phyloP scores from a whole-genome alignment of 1,284 basidiomycete genomes.

The Hymenochaete sp. region DNA sequence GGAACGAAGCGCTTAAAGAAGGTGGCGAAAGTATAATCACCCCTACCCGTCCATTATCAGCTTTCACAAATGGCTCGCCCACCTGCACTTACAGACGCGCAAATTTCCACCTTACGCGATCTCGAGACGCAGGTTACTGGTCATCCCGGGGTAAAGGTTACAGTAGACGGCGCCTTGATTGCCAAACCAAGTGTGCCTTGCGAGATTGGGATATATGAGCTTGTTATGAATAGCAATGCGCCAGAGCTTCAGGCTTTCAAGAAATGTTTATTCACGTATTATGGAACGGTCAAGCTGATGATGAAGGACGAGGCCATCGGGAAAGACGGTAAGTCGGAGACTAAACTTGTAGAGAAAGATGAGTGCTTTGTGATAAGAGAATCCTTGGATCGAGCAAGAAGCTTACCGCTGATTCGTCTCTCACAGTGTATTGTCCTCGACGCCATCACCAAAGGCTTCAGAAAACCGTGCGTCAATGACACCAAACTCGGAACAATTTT shows the following conservation, averaged over 20 bases:
- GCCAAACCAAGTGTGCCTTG: constrained; percentile 73
- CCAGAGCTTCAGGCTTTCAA: no score
- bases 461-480: constrained; percentile 81
- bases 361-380: constrained; percentile 28
- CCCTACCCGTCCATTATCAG: no score
- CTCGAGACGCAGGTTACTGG: constrained; percentile 77
- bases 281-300: no score
- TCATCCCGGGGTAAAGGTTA: constrained; percentile 69
- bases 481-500: constrained; percentile 87
- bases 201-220: constrained; percentile 80
- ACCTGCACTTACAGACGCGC: no score
- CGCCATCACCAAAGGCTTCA: constrained; percentile 70
- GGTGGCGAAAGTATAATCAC: no score
- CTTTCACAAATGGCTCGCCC: no score
- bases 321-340: no score
- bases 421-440: constrained; percentile 76
- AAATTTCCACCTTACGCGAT: constrained; percentile 22
- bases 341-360: constrained; percentile 52
- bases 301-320: no score
- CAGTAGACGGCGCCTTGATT: constrained; percentile 69
- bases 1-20: no score
- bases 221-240: no score
- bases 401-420: constrained; percentile 11
- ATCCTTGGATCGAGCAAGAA: no score
- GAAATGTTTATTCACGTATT: no score